Base-by-base conservation (phyloP, 2,329 filamentous ascomycete genomes). In the Calonectria pseudoreteaudii region DNA sequence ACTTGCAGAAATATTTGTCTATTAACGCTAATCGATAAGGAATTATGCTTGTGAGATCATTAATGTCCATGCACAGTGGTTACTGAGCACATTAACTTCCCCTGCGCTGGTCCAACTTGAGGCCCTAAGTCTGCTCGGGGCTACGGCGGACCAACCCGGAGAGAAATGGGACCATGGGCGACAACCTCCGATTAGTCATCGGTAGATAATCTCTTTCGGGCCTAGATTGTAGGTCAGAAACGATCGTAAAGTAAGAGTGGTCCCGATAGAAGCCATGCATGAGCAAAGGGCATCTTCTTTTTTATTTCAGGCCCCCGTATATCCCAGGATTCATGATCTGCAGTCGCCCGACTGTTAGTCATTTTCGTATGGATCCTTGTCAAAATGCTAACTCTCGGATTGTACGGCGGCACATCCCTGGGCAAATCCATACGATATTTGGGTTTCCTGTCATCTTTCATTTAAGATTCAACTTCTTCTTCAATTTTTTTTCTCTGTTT, bases 121-220 rank as follows among this genome's bases (percentile, higher is more conserved):
- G 20, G 10, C 20, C 52, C n/a, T 2, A 56, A 11, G 2, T 18
- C 30, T 56, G 28, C 6, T n/a, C 53, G 53, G 53, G 53, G 53
- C 20, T 58, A 38, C 53, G 53, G 53, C 53, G 53, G 53, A 58
- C 38, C 9, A 10, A 36, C 13, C 53, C 53, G 53, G 13, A 10
- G 13, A 10, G 30, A 14, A 36, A 36, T 58, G 20, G n/a, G 20
- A 20, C 41, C 20, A 11, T 47, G 20, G 20, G 41, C 41, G 20
- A 23, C 18, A 16, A 58, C 34, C 11, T 16, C 53, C 53, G 53
- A 36, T 58, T 58, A 58, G 53, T 58, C 53, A 58, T 58, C 53
- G 53, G 53, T 1, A 6, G n/a, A n/a, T 11, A 7, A 11, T 16
- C 18, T 36, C 30, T 34, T 56, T 56, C 20, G 10, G 52, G 52